Evolutionary conservation across 345 rosid genomes (phyloP).

Genomic region (Corchorus capsularis): DNA sequence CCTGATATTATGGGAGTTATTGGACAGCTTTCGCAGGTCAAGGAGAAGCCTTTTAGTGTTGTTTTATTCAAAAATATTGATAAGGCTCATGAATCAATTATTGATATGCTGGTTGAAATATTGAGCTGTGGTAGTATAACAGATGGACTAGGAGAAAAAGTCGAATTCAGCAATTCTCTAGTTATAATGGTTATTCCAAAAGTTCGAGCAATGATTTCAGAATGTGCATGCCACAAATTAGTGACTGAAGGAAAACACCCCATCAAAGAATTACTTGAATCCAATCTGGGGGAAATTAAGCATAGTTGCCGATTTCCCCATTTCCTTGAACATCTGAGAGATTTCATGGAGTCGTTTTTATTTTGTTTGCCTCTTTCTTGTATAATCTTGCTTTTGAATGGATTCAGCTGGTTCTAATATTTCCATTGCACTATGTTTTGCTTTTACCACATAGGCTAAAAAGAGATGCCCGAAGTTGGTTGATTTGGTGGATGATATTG

Average conservation of each 20-base stretch:
- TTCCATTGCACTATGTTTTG: not conserved
- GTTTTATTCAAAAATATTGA: not conserved
- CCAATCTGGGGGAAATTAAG: not conserved
- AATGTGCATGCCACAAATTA: not conserved
- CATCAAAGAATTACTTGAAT: not conserved
- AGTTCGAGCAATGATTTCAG: not conserved
- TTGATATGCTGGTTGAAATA: not conserved
- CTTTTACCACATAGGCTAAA: not conserved
- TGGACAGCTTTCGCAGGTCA: too few species aligned
- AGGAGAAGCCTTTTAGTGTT: not conserved
- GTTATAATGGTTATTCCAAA: not conserved
- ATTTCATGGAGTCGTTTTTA: too few species aligned
- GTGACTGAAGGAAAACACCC: not conserved
- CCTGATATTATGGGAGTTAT: too few species aligned
- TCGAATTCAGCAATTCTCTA: not conserved
- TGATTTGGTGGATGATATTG: not conserved
- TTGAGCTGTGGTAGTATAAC: not conserved
- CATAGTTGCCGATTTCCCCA: not conserved
- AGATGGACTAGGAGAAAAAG: not conserved
- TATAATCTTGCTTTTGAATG: not conserved
- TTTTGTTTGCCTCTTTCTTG: not conserved
- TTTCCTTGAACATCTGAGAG: not conserved
- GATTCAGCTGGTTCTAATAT: not conserved
- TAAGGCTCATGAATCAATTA: not conserved
- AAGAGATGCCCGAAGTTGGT: not conserved